A percentile compares a stretch with the other conserved stretches of the same genome.
These are phyloP conservation scores for Nyctanthes arbortristis DNA, from an alignment of 257 asterid species.

Conservation along the genomic window DNA sequence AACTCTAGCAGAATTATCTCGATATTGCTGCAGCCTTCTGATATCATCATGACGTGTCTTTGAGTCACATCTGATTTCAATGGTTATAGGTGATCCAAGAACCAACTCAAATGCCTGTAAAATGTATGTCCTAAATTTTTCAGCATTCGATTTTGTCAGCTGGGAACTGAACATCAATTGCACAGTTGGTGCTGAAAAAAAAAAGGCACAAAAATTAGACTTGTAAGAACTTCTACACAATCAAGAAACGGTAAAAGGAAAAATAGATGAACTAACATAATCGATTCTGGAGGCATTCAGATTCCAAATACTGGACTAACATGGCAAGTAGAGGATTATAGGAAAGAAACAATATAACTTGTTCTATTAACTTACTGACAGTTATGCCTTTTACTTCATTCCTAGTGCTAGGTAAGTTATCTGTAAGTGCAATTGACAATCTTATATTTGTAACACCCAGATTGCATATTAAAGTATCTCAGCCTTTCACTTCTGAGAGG, in stretches of 20 bases:
- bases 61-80: conserved; percentile 77
- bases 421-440: not conserved
- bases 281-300: not conserved
- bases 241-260: not conserved
- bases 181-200: conserved; percentile 83
- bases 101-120: conserved; percentile 87
- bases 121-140: conserved; percentile 65
- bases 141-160: conserved; percentile 71
- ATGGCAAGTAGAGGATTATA: too few species aligned
- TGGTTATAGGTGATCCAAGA: conserved; percentile 72
- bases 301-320: not conserved
- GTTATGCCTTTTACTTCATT: not conserved
- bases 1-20: conserved; percentile 38
- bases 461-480: not conserved
- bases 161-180: conserved; percentile 75
- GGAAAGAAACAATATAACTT: too few species aligned
- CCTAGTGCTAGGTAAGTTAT: not conserved
- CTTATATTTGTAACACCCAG: not conserved
- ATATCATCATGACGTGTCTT: conserved; percentile 34
- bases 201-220: conserved; percentile 20
- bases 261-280: not conserved
- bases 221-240: not conserved
- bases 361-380: not conserved
- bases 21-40: conserved; percentile 30
- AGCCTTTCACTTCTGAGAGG: not conserved